These are phyloP conservation scores for Chlamydomonas schloesseri DNA, from an alignment of 139 green algal species.

Conservation along the genomic window DNA sequence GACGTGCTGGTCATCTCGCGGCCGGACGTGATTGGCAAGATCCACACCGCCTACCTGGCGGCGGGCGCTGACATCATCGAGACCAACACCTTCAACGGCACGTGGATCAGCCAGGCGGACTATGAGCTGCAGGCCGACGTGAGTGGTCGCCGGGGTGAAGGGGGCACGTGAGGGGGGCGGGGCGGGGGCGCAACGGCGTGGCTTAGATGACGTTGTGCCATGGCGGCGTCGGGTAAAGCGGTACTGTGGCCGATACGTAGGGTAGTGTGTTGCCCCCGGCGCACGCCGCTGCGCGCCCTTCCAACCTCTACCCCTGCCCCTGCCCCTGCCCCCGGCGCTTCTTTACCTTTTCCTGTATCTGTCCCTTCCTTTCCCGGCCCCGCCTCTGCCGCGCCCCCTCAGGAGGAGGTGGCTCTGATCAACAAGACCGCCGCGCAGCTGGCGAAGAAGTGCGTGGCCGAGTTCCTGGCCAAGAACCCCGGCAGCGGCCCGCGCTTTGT, in stretches of 20 bases:
- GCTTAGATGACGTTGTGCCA: too few relatives aligned
- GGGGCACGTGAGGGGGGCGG: too few relatives aligned
- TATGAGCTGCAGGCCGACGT: constrained; percentile 88
- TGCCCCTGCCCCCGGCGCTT: too few relatives aligned
- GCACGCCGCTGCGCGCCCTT: too few relatives aligned
- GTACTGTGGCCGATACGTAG: too few relatives aligned
- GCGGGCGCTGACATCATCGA: constrained; percentile 97
- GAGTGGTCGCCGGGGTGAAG: neutral
- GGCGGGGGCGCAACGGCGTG: too few relatives aligned
- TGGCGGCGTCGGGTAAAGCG: too few relatives aligned
- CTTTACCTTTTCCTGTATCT: too few relatives aligned
- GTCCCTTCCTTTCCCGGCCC: constrained; percentile 37
- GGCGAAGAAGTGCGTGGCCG: constrained; percentile 79
- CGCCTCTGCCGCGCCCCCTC: too few relatives aligned
- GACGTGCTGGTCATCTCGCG: constrained; percentile 96
- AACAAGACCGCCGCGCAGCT: constrained; percentile 90
- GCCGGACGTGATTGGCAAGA: constrained; percentile 94
- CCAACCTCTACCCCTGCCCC: too few relatives aligned
- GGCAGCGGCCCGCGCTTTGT: constrained; percentile 87
- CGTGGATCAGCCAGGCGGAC: constrained; percentile 92
- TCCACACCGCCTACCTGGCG: constrained; percentile 94
- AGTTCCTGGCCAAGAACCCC: constrained; percentile 87
- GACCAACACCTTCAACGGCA: constrained; percentile 99
- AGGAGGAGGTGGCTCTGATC: constrained; percentile 91
- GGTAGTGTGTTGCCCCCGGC: too few relatives aligned